Percentiles rank a stretch among this genome's conserved stretches.
These are phyloP conservation scores for Hyphopichia wangnamkhiaoensis DNA, from an alignment of 1,139 yeast genomes.

Conservation along the genomic window DNA sequence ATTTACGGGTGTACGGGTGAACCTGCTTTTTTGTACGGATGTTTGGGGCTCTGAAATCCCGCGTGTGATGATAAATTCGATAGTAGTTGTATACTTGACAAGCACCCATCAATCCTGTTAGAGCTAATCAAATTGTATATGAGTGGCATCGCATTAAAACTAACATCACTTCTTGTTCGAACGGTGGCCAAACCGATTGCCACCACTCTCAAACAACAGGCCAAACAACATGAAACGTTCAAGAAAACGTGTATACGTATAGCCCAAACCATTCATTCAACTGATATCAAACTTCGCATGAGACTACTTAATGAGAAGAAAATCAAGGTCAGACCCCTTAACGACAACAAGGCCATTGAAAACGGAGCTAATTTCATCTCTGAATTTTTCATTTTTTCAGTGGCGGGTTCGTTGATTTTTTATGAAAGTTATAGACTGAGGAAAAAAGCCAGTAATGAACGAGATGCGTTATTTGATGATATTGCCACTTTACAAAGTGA, in stretches of 20 bases:
- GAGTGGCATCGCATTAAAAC: constrained; percentile 69
- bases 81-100: no score
- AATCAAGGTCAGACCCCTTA: constrained; percentile 70
- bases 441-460: constrained; percentile 60
- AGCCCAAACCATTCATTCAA: constrained; percentile 72
- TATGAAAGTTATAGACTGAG: constrained; percentile 73
- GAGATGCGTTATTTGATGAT: constrained; percentile 69
- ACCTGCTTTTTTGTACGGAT: no score
- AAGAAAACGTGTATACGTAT: constrained; percentile 61
- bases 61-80: no score
- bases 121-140: constrained; percentile 21
- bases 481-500: constrained; percentile 69
- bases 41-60: no score
- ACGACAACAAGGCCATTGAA: constrained; percentile 82
- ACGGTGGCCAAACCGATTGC: constrained; percentile 87
- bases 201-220: constrained; percentile 68
- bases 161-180: constrained; percentile 71
- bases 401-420: constrained; percentile 78
- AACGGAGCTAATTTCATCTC: constrained; percentile 80
- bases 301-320: constrained; percentile 61
- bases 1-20: no score
- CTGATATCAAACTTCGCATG: constrained; percentile 66
- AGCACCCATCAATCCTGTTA: no score
- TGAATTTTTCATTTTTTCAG: constrained; percentile 73
- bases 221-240: constrained; percentile 71